Conservation (phyloP, 352 stramenopile species). For the Globisporangium carolinianum region DNA sequence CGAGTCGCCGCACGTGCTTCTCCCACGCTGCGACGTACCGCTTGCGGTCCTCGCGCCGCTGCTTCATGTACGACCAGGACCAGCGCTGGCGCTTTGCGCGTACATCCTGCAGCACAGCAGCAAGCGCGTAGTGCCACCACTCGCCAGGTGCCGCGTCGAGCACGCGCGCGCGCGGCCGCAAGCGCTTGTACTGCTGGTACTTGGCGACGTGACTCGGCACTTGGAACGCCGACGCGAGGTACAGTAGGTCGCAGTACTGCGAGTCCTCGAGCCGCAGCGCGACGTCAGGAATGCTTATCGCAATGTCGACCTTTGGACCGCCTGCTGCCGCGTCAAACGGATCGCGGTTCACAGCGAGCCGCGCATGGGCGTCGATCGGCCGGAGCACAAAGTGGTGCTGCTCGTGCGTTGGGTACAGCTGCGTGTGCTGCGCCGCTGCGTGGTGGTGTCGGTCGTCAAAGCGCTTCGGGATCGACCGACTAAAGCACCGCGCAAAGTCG, state of each 20-base stretch:
- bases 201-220: slow-evolving; percentile 67
- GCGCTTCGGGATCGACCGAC: slow-evolving; percentile 71
- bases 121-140: slow-evolving; percentile 83
- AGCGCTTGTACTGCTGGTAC: slow-evolving; percentile 68
- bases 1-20: slow-evolving; percentile 18
- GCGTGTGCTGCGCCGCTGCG: slow-evolving; percentile 32
- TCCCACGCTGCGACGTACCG: slow-evolving; percentile 69
- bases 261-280: slow-evolving; percentile 79
- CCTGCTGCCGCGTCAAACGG: slow-evolving; percentile 49
- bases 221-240: slow-evolving; percentile 66
- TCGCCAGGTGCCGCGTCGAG: slow-evolving; percentile 40
- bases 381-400: slow-evolving; percentile 84
- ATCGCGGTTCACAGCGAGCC: slow-evolving; percentile 80
- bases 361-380: slow-evolving; percentile 71
- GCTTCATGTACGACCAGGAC: slow-evolving; percentile 80
- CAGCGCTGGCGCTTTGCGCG: slow-evolving; percentile 58
- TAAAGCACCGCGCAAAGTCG: slow-evolving; percentile 74
- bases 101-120: slow-evolving; percentile 48
- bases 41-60: slow-evolving; percentile 72
- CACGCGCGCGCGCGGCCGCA: slow-evolving; percentile 45
- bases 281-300: slow-evolving; percentile 72
- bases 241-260: slow-evolving; percentile 84
- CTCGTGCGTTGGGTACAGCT: slow-evolving; percentile 64
- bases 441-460: slow-evolving; percentile 64
- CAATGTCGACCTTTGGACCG: slow-evolving; percentile 77